Evolutionary conservation across 2,329 filamentous ascomycete species (phyloP), one percentile per base, ranked within the genome.

Genomic region (Hypocrella siamensis): DNA sequence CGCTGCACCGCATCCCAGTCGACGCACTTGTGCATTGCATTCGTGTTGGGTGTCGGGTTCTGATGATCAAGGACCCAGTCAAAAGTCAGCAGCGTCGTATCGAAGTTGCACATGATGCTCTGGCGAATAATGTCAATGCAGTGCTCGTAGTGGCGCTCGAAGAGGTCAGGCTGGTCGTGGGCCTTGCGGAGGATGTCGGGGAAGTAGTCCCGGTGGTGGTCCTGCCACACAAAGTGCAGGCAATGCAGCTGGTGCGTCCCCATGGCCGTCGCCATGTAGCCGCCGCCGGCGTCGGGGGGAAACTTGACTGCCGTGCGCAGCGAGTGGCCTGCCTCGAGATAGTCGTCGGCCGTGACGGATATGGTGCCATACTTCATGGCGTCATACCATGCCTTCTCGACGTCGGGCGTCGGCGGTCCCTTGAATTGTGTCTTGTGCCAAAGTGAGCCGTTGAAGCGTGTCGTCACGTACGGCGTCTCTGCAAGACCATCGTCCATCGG

Each of bases 91-190:
- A 37, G 26, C n/a, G 31, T 32, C 26, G 32, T 24, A 21, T 37
- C 35, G 24, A 34, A 37, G 27, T 34, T 31, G 29, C 56, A 59
- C 54, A 58, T 56, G 34, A 57, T 48, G 4, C 49, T 48, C 35
- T 58, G 55, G 6, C 56, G 46, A 34, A 58, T 46, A 30, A 58
- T 58, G 34, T 56, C 54, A 34, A 59, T 46, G 41, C 56, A 58
- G 42, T 60, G 34, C 29, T 37, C 35, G 17, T 30, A 37, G 16
- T 37, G 35, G 7, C 35, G 31, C 31, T 36, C 35, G 25, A 33
- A 36, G 31, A 36, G 25, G 9, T 36, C 35, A 17, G 35, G 28
- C 4, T 22, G 28, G 22, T 24, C 35, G 10, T 28, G n/a, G 17
- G 24, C 29, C 19, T 30, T 34, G 14, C 17, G 18, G 10, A 19